Evolutionary conservation across 306 rosid species (phyloP).

Genomic region (Clitoria ternatea): DNA sequence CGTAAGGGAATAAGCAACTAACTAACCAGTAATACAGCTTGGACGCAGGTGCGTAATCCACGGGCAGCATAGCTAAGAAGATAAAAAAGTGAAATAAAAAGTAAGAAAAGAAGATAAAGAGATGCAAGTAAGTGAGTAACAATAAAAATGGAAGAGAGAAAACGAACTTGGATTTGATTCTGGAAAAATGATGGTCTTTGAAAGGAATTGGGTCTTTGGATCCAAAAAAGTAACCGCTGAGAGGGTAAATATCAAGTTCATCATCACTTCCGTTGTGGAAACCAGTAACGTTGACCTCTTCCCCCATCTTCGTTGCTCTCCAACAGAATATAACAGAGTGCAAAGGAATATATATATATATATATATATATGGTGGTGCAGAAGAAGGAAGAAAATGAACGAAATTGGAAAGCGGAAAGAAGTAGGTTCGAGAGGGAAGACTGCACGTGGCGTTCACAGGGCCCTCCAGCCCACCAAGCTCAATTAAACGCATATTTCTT

Average conservation of each 20-base stretch:
- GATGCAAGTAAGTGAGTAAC: too few relatives aligned
- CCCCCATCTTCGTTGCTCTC: too few relatives aligned
- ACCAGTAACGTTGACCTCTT: not conserved
- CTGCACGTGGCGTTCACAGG: too few relatives aligned
- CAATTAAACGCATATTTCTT: too few relatives aligned
- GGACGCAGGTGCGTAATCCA: constrained; percentile 73
- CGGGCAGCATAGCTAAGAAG: constrained; percentile 52
- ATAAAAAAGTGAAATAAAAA: not conserved
- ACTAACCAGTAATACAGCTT: constrained; percentile 81
- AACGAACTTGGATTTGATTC: constrained; percentile 59
- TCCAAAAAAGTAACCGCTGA: constrained; percentile 69
- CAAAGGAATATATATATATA: too few relatives aligned
- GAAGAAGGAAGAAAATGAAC: too few relatives aligned
- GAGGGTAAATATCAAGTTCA: constrained; percentile 58
- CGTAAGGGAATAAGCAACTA: constrained; percentile 13
- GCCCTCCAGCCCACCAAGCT: too few relatives aligned
- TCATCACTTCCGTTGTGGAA: not conserved
- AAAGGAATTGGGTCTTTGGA: constrained; percentile 52
- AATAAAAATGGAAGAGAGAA: not conserved
- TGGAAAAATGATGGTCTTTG: constrained; percentile 54
- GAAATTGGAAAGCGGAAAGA: too few relatives aligned
- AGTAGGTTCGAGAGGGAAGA: too few relatives aligned
- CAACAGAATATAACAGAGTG: too few relatives aligned
- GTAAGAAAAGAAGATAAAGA: not conserved
- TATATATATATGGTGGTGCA: too few relatives aligned